Percentiles rank a stretch among this genome's conserved stretches.
Evolutionary conservation across 1,284 basidiomycete genomes (phyloP).

Genomic region (Kalmanozyma brasiliensis): DNA sequence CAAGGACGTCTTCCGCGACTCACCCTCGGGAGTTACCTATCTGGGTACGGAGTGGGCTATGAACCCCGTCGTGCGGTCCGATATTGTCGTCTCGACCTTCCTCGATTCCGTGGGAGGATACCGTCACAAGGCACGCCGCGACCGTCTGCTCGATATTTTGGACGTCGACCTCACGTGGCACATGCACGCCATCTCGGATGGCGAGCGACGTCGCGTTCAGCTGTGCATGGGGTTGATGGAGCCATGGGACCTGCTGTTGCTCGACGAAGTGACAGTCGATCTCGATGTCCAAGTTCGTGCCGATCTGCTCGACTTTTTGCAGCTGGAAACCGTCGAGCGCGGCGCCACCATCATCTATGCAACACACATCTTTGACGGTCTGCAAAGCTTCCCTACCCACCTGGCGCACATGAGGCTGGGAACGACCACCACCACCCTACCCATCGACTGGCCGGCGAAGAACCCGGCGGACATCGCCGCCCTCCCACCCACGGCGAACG

Average conservation of each 20-base stretch:
- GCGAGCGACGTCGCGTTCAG: slow-evolving; percentile 91
- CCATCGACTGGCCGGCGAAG: slow-evolving; percentile 60
- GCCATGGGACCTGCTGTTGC: slow-evolving; percentile 89
- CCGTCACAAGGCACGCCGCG: slow-evolving; percentile 86
- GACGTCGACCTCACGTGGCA: slow-evolving; percentile 83
- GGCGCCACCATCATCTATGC: slow-evolving; percentile 89
- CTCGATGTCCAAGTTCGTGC: slow-evolving; percentile 96
- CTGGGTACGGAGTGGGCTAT: slow-evolving; percentile 84
- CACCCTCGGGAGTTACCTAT: slow-evolving; percentile 73
- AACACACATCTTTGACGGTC: slow-evolving; percentile 67
- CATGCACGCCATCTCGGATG: slow-evolving; percentile 93
- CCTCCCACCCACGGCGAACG: slow-evolving; percentile 13
- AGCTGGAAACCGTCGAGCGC: slow-evolving; percentile 81
- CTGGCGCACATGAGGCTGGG: slow-evolving; percentile 65
- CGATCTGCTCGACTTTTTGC: slow-evolving; percentile 87
- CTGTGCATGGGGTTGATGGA: slow-evolving; percentile 97
- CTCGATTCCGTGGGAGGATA: slow-evolving; percentile 87
- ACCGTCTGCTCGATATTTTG: slow-evolving; percentile 86
- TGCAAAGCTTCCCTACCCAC: slow-evolving; percentile 66
- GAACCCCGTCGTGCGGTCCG: slow-evolving; percentile 88
- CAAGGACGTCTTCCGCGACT: slow-evolving; percentile 64
- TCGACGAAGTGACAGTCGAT: slow-evolving; percentile 98
- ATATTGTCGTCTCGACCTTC: slow-evolving; percentile 75
- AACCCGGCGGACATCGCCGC: slow-evolving; percentile 34
- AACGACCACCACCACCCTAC: slow-evolving; percentile 47